Percentiles rank a stretch among this genome's conserved stretches.
Evolutionary conservation across 306 rosid species (phyloP).

Genomic region (Inga oerstediana): DNA sequence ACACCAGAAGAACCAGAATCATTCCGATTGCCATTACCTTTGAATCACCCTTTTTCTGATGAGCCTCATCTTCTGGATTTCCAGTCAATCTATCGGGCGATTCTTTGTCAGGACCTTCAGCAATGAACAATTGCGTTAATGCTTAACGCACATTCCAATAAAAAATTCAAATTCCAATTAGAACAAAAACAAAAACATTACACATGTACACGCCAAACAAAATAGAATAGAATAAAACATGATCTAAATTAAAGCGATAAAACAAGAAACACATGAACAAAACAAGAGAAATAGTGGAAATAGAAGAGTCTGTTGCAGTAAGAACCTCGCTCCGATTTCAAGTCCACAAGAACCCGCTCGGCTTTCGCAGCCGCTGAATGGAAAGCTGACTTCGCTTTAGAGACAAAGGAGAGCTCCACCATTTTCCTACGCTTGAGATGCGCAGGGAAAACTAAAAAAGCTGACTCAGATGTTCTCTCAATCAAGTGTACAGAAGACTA

Average conservation of each 20-base stretch:
- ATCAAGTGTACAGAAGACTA: not conserved
- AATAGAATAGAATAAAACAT: conserved; percentile 28
- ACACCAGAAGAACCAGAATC: not conserved
- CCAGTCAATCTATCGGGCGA: conserved; percentile 37
- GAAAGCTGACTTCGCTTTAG: conserved; percentile 87
- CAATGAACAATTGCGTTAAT: conserved; percentile 27
- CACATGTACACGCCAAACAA: not conserved
- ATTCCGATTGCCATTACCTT: conserved; percentile 47
- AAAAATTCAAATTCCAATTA: not conserved
- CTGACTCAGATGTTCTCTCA: not conserved
- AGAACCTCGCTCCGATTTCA: conserved; percentile 76
- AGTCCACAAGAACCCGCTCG: conserved; percentile 73
- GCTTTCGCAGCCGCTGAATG: conserved; percentile 98
- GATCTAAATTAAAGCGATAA: conserved; percentile 3
- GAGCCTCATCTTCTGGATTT: conserved; percentile 37
- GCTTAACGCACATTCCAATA: conserved; percentile 14
- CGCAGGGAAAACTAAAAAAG: not conserved
- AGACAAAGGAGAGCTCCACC: conserved; percentile 80
- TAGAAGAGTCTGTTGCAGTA: not conserved
- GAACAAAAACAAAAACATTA: not conserved
- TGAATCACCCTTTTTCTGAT: conserved; percentile 42
- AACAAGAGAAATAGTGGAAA: not conserved
- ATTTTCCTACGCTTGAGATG: conserved; percentile 34
- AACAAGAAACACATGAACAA: not conserved
- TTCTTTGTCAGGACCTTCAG: conserved; percentile 70